Conservation (phyloP, 1,139 yeast species). For the Suhomyces chickasaworum region DNA sequence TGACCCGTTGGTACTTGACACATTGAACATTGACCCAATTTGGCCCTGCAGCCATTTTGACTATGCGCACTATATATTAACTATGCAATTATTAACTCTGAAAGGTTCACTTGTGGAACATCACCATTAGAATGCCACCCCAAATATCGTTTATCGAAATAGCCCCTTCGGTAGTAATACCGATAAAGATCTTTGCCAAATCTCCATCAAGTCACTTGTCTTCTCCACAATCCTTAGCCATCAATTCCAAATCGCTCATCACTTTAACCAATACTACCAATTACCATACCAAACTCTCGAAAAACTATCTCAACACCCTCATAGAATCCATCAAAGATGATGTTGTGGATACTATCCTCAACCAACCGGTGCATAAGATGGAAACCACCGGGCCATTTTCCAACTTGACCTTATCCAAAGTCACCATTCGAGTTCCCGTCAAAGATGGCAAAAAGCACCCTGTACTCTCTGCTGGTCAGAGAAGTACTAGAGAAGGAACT, state of each 20-base stretch:
- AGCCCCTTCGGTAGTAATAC: conserved; percentile 14
- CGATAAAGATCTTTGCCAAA: conserved; percentile 20
- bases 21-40: no score
- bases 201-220: neutral
- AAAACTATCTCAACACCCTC: conserved; percentile 18
- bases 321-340: conserved; percentile 15
- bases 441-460: neutral
- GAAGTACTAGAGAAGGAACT: neutral
- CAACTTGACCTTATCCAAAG: conserved; percentile 7
- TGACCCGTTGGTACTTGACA: no score
- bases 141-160: conserved; percentile 20
- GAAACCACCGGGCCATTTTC: conserved; percentile 6
- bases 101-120: neutral
- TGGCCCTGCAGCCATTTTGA: no score
- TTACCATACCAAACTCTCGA: conserved; percentile 20
- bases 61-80: neutral
- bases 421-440: conserved; percentile 3
- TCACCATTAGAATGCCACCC: conserved; percentile 19
- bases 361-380: conserved; percentile 11
- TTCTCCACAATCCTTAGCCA: conserved; percentile 16
- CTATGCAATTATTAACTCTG: neutral
- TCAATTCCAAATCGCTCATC: conserved; percentile 21
- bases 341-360: conserved; percentile 11
- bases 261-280: conserved; percentile 18
- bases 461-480: neutral